These are phyloP conservation scores for Postia placenta DNA, from an alignment of 768 basidiomycete genomes.

Conservation along the genomic window DNA sequence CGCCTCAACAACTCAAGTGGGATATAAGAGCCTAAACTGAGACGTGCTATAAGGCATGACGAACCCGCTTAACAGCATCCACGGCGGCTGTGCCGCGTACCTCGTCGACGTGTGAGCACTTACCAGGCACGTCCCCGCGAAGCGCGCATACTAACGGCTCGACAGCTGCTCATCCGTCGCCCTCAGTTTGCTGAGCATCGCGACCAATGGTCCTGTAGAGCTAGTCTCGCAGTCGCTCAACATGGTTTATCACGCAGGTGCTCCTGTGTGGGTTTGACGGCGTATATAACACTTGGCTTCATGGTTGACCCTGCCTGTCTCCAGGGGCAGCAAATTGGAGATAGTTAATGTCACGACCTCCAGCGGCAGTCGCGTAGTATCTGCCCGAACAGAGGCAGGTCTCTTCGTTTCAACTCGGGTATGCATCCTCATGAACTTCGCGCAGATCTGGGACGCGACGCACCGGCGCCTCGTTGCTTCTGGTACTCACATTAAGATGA, in stretches of 20 bases:
- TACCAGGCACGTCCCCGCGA: no score
- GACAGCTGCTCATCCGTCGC: conserved; percentile 14
- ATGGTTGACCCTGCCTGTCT: not conserved
- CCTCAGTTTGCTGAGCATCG: conserved; percentile 8
- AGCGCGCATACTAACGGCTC: not conserved
- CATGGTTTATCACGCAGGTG: conserved; percentile 14
- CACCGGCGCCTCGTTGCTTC: conserved; percentile 11
- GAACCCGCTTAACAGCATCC: conserved; percentile 9
- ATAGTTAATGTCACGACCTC: conserved; percentile 11
- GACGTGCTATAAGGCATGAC: conserved; percentile 14
- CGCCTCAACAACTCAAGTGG: not conserved
- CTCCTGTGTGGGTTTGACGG: not conserved
- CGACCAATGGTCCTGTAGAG: conserved; percentile 4
- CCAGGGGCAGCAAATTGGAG: conserved; percentile 12
- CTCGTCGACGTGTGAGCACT: conserved; percentile 14
- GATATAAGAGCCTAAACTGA: not conserved
- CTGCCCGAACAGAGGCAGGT: conserved; percentile 14
- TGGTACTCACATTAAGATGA: conserved; percentile 16
- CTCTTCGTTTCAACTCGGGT: not conserved
- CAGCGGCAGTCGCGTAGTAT: conserved; percentile 9
- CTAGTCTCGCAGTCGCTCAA: conserved; percentile 15
- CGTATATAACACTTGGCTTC: not conserved
- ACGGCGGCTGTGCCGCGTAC: conserved; percentile 15
- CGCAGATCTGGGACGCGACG: conserved; percentile 16
- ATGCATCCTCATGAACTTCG: no score